Evolutionary conservation across 75 land plant species (phyloP).

Genomic region (Chamaecyparis obtusa): DNA sequence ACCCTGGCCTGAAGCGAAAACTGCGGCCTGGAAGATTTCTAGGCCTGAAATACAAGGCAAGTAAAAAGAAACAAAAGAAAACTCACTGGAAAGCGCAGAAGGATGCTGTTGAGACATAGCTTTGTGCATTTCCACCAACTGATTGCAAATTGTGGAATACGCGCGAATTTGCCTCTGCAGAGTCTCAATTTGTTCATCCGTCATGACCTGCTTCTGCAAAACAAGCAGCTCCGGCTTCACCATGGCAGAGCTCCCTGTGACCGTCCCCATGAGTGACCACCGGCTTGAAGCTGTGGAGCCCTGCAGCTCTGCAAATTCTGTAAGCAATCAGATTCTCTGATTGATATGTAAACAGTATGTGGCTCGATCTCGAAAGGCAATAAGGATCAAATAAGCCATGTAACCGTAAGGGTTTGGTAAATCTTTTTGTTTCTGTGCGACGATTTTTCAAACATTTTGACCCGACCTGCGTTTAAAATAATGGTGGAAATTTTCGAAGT

Average conservation of each 20-base stretch:
- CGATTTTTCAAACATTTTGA: not conserved
- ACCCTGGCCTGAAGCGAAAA: not conserved
- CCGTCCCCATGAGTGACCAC: not conserved
- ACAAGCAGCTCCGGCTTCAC: not conserved
- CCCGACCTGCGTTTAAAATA: not conserved
- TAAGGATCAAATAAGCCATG: not conserved
- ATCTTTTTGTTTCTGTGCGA: not conserved
- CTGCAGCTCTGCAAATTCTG: not conserved
- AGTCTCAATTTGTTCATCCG: slow-evolving; percentile 15
- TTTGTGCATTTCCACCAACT: slow-evolving; percentile 18
- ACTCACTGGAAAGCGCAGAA: not conserved
- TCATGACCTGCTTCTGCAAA: slow-evolving; percentile 7
- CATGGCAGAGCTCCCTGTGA: not conserved
- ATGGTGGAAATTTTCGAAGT: not conserved
- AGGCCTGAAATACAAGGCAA: not conserved
- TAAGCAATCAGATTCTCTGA: not conserved
- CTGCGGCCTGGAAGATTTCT: not conserved
- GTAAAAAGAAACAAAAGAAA: not conserved
- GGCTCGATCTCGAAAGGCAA: not conserved
- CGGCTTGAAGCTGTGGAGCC: not conserved
- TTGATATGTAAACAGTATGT: not conserved
- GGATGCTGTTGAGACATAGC: slow-evolving; percentile 8
- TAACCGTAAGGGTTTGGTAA: not conserved
- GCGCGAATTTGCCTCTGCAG: slow-evolving; percentile 2
- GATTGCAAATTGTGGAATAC: slow-evolving; percentile 16